Evolutionary conservation across 257 asterid genomes (phyloP).

Genomic region (Haberlea rhodopensis): DNA sequence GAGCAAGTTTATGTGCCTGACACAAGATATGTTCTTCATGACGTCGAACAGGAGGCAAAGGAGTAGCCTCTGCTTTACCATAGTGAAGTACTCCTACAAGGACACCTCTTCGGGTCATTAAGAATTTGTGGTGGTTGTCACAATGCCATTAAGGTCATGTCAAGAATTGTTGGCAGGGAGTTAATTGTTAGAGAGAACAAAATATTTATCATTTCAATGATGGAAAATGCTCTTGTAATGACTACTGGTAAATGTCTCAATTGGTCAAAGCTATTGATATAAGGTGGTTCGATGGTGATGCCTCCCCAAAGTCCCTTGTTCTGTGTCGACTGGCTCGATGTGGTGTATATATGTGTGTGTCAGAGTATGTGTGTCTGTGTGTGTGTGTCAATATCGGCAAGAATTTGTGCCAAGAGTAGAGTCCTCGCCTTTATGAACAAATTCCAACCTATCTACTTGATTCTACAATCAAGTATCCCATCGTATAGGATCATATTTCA

Average conservation of each 20-base stretch:
- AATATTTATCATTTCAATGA: conserved; percentile 87
- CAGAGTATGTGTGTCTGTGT: too few relatives aligned
- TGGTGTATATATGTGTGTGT: background rate
- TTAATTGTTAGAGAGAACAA: conserved; percentile 86
- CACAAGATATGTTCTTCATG: conserved; percentile 89
- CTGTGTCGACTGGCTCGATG: conserved; percentile 17
- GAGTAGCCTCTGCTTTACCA: conserved; percentile 92
- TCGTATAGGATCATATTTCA: too few relatives aligned
- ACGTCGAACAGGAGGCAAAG: conserved; percentile 97
- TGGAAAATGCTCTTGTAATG: conserved; percentile 91
- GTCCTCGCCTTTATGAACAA: background rate
- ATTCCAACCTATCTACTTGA: background rate
- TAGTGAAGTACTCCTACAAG: conserved; percentile 94
- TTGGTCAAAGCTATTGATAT: conserved; percentile 3
- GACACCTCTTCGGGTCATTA: conserved; percentile 80
- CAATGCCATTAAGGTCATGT: conserved; percentile 93
- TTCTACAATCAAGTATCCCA: background rate
- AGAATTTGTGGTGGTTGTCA: conserved; percentile 95
- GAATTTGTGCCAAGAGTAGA: conserved; percentile 7
- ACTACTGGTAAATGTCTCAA: conserved; percentile 67
- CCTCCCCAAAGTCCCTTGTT: conserved; percentile 15
- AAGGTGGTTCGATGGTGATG: conserved; percentile 11
- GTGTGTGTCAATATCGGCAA: background rate
- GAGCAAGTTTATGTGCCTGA: conserved; percentile 92
- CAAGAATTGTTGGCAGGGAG: conserved; percentile 95